Conservation (phyloP, 129 eudicot species). For the Silybum marianum region DNA sequence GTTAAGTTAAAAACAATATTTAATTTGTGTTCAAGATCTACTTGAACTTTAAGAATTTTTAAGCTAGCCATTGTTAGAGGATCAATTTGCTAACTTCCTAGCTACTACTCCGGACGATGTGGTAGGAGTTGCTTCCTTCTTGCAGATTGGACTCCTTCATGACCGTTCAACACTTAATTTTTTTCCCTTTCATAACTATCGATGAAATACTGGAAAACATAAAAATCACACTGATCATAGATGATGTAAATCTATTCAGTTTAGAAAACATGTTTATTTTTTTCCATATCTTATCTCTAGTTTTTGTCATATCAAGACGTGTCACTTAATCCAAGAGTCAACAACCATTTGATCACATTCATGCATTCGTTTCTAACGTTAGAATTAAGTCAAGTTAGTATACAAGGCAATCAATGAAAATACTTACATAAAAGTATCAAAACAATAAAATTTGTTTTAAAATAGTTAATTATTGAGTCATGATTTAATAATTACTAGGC, state of each 20-base stretch:
- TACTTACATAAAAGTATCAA: background rate
- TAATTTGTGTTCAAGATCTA: too few relatives aligned
- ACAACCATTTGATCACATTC: background rate
- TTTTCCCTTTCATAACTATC: background rate
- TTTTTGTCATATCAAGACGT: background rate
- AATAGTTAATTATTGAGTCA: background rate
- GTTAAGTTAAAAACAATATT: background rate
- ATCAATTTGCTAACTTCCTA: background rate
- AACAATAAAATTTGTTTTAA: background rate
- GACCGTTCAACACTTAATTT: background rate
- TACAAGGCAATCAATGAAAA: background rate
- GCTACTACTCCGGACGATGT: background rate
- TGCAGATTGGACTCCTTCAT: background rate
- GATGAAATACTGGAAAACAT: background rate
- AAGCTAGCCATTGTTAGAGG: background rate
- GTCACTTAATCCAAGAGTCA: background rate
- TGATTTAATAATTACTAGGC: background rate
- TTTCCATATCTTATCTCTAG: background rate
- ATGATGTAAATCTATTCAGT: background rate
- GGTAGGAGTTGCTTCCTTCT: background rate
- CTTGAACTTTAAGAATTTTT: background rate
- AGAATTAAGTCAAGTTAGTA: background rate
- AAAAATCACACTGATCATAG: background rate
- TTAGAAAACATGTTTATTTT: background rate
- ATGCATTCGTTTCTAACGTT: background rate